A percentile compares a stretch with the other conserved stretches of the same genome.
Evolutionary conservation across 768 basidiomycete genomes (phyloP).

Genomic region (Serendipita indica): DNA sequence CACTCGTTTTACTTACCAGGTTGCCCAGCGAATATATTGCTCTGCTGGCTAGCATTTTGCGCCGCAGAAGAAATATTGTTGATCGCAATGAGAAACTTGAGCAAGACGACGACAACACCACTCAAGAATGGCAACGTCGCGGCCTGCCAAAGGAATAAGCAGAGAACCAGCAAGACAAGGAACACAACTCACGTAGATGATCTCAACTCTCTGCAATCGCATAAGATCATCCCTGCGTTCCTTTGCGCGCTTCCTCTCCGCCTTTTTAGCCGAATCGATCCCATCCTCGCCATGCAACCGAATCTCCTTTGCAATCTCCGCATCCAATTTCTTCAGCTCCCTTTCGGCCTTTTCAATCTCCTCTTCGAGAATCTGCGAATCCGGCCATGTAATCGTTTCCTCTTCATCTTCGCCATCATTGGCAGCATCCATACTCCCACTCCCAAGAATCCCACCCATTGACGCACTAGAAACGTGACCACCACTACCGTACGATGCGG

Average conservation of each 20-base stretch:
- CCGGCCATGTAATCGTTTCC: neutral
- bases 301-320: slow-evolving; percentile 6
- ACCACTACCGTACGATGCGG: neutral
- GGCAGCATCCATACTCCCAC: neutral
- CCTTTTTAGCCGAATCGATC: neutral
- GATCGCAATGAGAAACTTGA: slow-evolving; percentile 85
- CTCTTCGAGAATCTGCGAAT: slow-evolving; percentile 19
- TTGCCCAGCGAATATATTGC: neutral
- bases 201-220: slow-evolving; percentile 77
- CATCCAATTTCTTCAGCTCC: slow-evolving; percentile 23
- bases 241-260: slow-evolving; percentile 46
- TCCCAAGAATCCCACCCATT: slow-evolving; percentile 1
- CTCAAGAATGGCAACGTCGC: slow-evolving; percentile 70
- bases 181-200: slow-evolving; percentile 63
- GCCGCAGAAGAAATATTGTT: neutral
- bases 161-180: neutral
- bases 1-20: neutral
- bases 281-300: slow-evolving; percentile 10
- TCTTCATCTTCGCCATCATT: slow-evolving; percentile 16
- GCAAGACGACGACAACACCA: slow-evolving; percentile 81
- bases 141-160: slow-evolving; percentile 34
- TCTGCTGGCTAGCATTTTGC: neutral
- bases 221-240: slow-evolving; percentile 67
- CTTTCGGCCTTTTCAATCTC: slow-evolving; percentile 32
- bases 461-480: neutral